Conservation (phyloP, 176 grass and related monocot genomes). For the Saccharum spontaneum region DNA sequence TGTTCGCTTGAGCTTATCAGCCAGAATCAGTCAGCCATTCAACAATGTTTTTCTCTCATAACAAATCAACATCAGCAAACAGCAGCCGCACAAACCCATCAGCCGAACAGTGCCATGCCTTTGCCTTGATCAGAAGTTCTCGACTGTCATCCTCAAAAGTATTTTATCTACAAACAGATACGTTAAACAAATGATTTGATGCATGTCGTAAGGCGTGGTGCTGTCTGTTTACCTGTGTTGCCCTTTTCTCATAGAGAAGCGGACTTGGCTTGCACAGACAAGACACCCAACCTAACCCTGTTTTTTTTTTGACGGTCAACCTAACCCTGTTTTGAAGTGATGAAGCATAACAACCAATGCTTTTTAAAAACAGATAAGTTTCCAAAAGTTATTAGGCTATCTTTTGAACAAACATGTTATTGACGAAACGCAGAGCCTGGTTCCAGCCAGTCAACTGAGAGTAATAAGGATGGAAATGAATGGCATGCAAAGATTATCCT, state of each 20-base stretch:
- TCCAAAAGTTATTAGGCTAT: neutral
- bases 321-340: neutral
- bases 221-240: neutral
- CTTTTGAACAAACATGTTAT: neutral
- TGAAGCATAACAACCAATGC: neutral
- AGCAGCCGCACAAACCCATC: too few relatives aligned
- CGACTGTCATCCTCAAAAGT: neutral
- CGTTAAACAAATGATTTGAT: conserved; percentile 22
- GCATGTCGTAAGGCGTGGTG: neutral
- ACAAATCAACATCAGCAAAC: too few relatives aligned
- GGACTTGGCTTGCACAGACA: neutral
- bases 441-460: neutral
- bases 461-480: neutral
- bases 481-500: neutral
- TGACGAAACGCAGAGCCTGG: neutral
- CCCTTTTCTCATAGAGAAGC: neutral
- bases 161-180: neutral
- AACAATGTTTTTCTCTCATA: too few relatives aligned
- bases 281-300: conserved; percentile 1
- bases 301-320: too few relatives aligned
- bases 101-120: too few relatives aligned
- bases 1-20: too few relatives aligned
- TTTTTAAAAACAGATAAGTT: neutral
- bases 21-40: too few relatives aligned
- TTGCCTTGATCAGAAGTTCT: neutral